Evolutionary conservation across 306 rosid species (phyloP).

Genomic region (Hippophae rhamnoides): DNA sequence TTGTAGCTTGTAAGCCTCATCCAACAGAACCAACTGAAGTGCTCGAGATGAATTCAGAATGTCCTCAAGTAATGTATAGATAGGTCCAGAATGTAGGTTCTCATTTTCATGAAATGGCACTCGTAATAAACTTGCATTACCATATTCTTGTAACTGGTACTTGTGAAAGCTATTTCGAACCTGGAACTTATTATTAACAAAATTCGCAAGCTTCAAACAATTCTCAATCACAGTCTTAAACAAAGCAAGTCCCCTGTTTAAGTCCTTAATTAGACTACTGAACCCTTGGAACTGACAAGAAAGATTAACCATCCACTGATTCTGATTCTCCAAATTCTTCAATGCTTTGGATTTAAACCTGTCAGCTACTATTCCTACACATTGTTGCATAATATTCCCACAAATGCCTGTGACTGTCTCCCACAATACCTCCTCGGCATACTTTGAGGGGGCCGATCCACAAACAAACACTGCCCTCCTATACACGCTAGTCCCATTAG

Average conservation of each 20-base stretch:
- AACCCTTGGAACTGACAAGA: constrained; percentile 82
- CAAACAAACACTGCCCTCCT: constrained; percentile 59
- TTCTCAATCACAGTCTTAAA: constrained; percentile 43
- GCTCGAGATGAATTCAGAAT: constrained; percentile 44
- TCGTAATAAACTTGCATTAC: constrained; percentile 50
- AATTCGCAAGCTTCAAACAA: constrained; percentile 62
- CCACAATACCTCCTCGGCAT: constrained; percentile 81
- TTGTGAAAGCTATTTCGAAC: constrained; percentile 56
- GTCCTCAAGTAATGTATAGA: constrained; percentile 50
- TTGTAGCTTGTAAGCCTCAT: constrained; percentile 45
- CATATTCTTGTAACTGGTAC: constrained; percentile 66
- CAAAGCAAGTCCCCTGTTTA: constrained; percentile 57
- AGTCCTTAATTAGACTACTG: constrained; percentile 58
- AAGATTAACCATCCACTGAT: constrained; percentile 91
- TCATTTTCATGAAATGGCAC: constrained; percentile 32
- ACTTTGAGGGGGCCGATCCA: constrained; percentile 58
- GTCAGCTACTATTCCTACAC: constrained; percentile 94
- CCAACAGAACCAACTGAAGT: constrained; percentile 42
- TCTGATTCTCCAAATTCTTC: constrained; percentile 67
- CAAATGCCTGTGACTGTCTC: constrained; percentile 83
- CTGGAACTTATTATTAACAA: constrained; percentile 59
- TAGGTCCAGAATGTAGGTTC: constrained; percentile 30
- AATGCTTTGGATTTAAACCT: constrained; percentile 70
- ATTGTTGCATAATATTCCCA: constrained; percentile 57
- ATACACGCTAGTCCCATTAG: constrained; percentile 85